Percentiles rank a stretch among this genome's conserved stretches.
Conservation (phyloP, 805 yeast species). For the Yamadazyma insecticola region DNA sequence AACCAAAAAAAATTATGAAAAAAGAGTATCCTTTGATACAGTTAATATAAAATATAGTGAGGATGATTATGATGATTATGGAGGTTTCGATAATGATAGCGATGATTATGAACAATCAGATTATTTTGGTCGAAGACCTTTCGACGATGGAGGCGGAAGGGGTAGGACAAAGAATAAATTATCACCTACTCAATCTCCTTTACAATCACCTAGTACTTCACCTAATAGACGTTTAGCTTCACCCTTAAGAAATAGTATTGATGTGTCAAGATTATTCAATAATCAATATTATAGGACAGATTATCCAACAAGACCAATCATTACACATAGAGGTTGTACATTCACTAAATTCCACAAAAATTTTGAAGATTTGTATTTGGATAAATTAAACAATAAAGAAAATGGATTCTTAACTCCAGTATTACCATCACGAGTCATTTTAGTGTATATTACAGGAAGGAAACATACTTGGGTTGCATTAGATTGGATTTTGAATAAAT, state of each 20-base stretch:
- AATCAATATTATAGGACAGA: conserved; percentile 9
- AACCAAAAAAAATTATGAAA: conserved; percentile 15
- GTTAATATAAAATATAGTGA: conserved; percentile 33
- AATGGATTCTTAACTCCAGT: conserved; percentile 24
- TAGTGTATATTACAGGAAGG: conserved; percentile 67
- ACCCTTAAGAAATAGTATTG: conserved; percentile 13
- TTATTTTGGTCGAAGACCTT: not conserved
- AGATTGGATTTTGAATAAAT: conserved; percentile 58
- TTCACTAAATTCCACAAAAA: conserved; percentile 43
- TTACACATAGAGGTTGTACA: conserved; percentile 39
- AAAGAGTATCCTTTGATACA: conserved; percentile 52
- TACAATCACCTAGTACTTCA: conserved; percentile 15
- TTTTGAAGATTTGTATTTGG: conserved; percentile 44
- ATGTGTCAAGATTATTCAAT: conserved; percentile 6
- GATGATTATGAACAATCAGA: conserved; percentile 4
- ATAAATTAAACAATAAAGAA: conserved; percentile 21
- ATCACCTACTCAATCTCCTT: conserved; percentile 10
- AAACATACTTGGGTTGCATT: conserved; percentile 79
- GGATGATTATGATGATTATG: conserved; percentile 14
- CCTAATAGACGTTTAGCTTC: conserved; percentile 15
- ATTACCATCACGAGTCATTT: conserved; percentile 48
- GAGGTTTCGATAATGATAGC: conserved; percentile 6
- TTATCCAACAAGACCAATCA: conserved; percentile 38
- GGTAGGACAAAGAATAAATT: conserved; percentile 7
- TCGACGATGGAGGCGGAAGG: conserved; percentile 5